Conservation (phyloP, 345 rosid genomes). For the Populus ilicifolia region DNA sequence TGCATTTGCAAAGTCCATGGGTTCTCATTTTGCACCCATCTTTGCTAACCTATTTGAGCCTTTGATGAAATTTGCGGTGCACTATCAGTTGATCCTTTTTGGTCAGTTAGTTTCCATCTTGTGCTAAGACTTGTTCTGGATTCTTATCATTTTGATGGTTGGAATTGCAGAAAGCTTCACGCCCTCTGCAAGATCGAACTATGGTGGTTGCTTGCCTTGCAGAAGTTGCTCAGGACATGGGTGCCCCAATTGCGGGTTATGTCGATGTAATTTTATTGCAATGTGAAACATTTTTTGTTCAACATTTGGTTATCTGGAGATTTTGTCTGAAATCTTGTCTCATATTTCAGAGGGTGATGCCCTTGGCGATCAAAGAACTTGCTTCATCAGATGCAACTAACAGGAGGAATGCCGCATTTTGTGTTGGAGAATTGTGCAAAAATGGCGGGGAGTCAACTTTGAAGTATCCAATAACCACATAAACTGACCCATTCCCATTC, state of each 20-base stretch:
- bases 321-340: slow-evolving; percentile 16
- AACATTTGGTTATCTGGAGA: not conserved
- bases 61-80: slow-evolving; percentile 88
- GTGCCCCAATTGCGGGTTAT: slow-evolving; percentile 82
- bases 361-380: slow-evolving; percentile 83
- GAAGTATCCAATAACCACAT: slow-evolving; percentile 58
- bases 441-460: slow-evolving; percentile 83
- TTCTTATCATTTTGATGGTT: slow-evolving; percentile 21
- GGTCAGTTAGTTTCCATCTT: slow-evolving; percentile 4
- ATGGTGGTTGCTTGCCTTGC: slow-evolving; percentile 99
- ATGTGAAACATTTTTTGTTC: not conserved
- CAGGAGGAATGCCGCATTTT: slow-evolving; percentile 98
- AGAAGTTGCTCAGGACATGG: slow-evolving; percentile 99
- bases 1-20: slow-evolving; percentile 95
- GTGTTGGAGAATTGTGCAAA: slow-evolving; percentile 93
- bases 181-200: slow-evolving; percentile 85
- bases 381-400: slow-evolving; percentile 82
- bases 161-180: slow-evolving; percentile 64
- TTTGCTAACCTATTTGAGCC: slow-evolving; percentile 85
- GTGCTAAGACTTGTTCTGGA: not conserved
- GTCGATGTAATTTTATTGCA: slow-evolving; percentile 60
- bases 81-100: slow-evolving; percentile 22
- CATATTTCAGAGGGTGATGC: slow-evolving; percentile 78
- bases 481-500: not conserved
- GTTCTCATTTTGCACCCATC: slow-evolving; percentile 82